Conservation (phyloP, 805 yeast species). For the Suhomyces emberorum region DNA sequence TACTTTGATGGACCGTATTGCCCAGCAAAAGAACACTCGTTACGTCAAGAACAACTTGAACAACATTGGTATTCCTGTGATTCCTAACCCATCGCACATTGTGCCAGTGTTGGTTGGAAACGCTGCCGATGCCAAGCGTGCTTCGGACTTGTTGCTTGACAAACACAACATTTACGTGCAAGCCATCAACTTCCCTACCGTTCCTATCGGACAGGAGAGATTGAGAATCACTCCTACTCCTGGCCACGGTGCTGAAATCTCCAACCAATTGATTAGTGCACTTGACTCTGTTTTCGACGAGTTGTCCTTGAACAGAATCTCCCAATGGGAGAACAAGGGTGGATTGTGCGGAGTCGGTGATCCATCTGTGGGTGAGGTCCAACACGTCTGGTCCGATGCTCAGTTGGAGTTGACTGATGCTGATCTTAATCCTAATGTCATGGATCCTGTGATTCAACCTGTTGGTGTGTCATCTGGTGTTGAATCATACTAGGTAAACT, state of each 20-base stretch:
- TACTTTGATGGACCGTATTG: conserved; percentile 71
- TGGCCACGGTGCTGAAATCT: conserved; percentile 77
- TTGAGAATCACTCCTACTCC: conserved; percentile 99
- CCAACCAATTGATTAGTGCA: conserved; percentile 74
- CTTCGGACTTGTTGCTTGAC: conserved; percentile 83
- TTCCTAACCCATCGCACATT: conserved; percentile 96
- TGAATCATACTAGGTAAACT: conserved; percentile 2
- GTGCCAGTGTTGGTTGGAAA: conserved; percentile 94
- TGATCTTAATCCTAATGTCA: conserved; percentile 65
- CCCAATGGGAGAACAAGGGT: conserved; percentile 75
- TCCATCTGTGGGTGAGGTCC: conserved; percentile 38
- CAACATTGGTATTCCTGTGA: conserved; percentile 82
- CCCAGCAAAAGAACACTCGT: conserved; percentile 80
- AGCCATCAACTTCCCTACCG: conserved; percentile 98
- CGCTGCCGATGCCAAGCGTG: conserved; percentile 86
- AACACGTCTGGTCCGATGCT: conserved; percentile 84
- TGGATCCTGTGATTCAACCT: conserved; percentile 59
- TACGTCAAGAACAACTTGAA: conserved; percentile 75
- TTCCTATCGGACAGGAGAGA: conserved; percentile 92
- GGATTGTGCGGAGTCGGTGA: conserved; percentile 92
- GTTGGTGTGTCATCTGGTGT: conserved; percentile 73
- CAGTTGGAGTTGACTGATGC: conserved; percentile 63
- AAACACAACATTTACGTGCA: conserved; percentile 90
- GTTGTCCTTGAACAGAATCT: conserved; percentile 67
- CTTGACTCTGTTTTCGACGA: conserved; percentile 77